Base-by-base conservation (phyloP, 2,329 filamentous ascomycete species). In the Claviceps arundinis region DNA sequence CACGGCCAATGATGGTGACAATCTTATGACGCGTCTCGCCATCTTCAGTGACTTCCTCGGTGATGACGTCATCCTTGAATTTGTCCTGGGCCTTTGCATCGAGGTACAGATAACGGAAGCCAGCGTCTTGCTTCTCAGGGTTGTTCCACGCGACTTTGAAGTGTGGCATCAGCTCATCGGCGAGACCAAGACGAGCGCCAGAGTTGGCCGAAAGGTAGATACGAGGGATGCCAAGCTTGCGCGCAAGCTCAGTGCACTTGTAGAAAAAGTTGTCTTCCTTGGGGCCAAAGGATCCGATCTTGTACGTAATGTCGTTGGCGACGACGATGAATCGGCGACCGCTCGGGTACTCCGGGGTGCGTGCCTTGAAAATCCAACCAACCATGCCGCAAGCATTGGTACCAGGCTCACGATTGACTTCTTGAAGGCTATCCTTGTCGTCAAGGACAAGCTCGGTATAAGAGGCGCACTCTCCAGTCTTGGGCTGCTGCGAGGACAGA, bases 171-270 rank as follows among this genome's bases (percentile, higher is more conserved):
- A 98, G 77, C 76, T 97, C 93, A 61, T 95, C 90, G 55, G 93
- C 93, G 70, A 98, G 85, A 64, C 93, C 93, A 61, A 98, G 88
- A 65, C 93, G 90, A 59, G 93, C 93, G 80, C 93, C 93, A 54
- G 93, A 98, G 79, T 98, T 98, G 67, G 93, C 93, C 67, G 93
- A 98, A 54, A 98, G 77, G 73, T 98, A 98, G 66, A 98, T 91
- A 61, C 93, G 87, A 24, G 93, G 93, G 62, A 98, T 95, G 41
- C 93, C 93, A 56, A 96, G 77, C 75, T 89, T 91, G 62, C 90
- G 84, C 56, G 93, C 93, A 59, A 96, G 78, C 71, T 98, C 90
- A 9, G 93, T 97, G 74, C 93, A 98, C 78, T 97, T 96, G 78
- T 94, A 80, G 82, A 98, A 98, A 81, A 95, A 98, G 62, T 87